Evolutionary conservation across 805 yeast species (phyloP).

Genomic region (Candida ascalaphidarum): DNA sequence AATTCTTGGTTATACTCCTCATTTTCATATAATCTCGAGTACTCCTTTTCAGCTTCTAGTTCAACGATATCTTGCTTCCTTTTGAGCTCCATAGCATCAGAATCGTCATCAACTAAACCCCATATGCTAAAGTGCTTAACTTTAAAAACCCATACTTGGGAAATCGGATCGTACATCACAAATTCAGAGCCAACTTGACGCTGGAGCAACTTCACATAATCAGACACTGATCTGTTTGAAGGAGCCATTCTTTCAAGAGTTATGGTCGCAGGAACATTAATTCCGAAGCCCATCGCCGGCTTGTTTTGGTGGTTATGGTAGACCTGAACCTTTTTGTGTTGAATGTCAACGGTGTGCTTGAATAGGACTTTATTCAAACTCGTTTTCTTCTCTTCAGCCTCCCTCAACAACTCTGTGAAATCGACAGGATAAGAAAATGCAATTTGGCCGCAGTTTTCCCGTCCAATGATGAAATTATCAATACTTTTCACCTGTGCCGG

Average conservation of each 20-base stretch:
- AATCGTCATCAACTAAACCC: conserved; percentile 60
- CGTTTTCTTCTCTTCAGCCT: conserved; percentile 20
- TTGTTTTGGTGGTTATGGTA: conserved; percentile 47
- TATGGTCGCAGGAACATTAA: conserved; percentile 71
- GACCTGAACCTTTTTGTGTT: conserved; percentile 46
- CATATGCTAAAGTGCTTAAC: conserved; percentile 92
- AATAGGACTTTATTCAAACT: conserved; percentile 36
- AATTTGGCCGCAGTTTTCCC: conserved; percentile 60
- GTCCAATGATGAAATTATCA: conserved; percentile 60
- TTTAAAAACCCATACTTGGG: conserved; percentile 68
- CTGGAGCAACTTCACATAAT: conserved; percentile 43
- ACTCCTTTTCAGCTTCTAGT: conserved; percentile 25
- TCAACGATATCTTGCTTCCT: conserved; percentile 32
- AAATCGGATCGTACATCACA: conserved; percentile 68
- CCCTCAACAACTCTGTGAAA: conserved; percentile 40
- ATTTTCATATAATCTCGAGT: conserved; percentile 20
- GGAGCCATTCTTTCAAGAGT: conserved; percentile 59
- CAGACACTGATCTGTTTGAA: conserved; percentile 28
- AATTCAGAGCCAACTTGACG: conserved; percentile 64
- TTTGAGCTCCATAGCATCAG: conserved; percentile 11
- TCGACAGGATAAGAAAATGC: conserved; percentile 65
- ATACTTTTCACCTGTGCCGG: conserved; percentile 43
- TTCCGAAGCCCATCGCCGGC: conserved; percentile 59
- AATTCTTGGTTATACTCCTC: conserved; percentile 22
- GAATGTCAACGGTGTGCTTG: conserved; percentile 29